Evolutionary conservation across 257 asterid genomes (phyloP).

Genomic region (Fraxinus anomala): DNA sequence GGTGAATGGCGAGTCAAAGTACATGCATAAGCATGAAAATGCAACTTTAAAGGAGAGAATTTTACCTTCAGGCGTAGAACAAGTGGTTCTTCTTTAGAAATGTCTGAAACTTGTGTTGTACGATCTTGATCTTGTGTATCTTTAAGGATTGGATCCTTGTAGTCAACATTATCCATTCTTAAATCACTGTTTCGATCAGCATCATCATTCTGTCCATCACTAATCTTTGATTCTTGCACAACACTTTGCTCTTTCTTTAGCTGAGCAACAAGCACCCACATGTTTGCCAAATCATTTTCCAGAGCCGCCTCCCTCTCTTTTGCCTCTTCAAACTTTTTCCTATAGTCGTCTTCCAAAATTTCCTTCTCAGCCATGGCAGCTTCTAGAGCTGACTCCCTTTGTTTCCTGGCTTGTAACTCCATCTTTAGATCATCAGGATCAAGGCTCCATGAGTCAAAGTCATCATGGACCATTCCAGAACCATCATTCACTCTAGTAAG

Average conservation of each 20-base stretch:
- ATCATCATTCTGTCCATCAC: conserved; percentile 39
- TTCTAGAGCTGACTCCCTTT: conserved; percentile 78
- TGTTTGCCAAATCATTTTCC: conserved; percentile 96
- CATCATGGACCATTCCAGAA: conserved; percentile 59
- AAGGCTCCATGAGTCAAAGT: conserved; percentile 76
- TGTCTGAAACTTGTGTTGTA: conserved; percentile 38
- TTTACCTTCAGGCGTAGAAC: conserved; percentile 84
- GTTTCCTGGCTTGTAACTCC: conserved; percentile 93
- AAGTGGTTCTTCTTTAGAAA: conserved; percentile 74
- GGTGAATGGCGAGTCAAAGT: neutral
- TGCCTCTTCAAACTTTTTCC: conserved; percentile 77
- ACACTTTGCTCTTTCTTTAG: conserved; percentile 70
- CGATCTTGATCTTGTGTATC: conserved; percentile 39
- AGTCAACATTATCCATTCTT: conserved; percentile 23
- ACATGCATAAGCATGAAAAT: conserved; percentile 20
- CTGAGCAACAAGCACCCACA: conserved; percentile 99
- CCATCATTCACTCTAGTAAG: conserved; percentile 50
- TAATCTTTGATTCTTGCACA: conserved; percentile 46
- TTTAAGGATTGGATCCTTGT: conserved; percentile 39
- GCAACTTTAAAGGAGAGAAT: conserved; percentile 8
- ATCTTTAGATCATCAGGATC: conserved; percentile 71
- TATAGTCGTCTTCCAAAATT: conserved; percentile 68
- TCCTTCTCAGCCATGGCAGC: conserved; percentile 93
- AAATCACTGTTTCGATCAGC: conserved; percentile 33
- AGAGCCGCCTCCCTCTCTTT: conserved; percentile 86